Conservation (phyloP, 2,329 filamentous ascomycete species). For the Ophiostoma pallidulum region DNA sequence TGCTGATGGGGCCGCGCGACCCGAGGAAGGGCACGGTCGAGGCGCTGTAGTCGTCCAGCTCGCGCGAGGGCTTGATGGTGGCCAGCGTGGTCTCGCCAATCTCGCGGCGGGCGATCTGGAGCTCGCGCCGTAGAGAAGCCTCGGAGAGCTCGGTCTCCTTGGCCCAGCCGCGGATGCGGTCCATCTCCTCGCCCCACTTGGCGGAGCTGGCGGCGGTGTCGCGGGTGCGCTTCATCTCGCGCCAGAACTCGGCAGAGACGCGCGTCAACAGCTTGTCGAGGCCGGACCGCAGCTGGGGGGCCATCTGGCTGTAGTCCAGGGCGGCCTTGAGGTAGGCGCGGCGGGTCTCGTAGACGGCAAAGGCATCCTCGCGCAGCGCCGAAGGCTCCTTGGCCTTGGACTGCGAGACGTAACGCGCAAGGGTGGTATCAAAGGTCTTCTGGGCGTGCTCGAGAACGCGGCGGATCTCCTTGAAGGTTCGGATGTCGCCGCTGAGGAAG, state of each 20-base stretch:
- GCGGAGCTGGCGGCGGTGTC: slow-evolving; percentile 56
- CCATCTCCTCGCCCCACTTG: slow-evolving; percentile 71
- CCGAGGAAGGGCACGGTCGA: slow-evolving; percentile 85
- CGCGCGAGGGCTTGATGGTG: slow-evolving; percentile 69
- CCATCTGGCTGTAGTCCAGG: slow-evolving; percentile 85
- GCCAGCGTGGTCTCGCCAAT: slow-evolving; percentile 69
- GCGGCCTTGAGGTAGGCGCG: slow-evolving; percentile 85
- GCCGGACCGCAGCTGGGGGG: slow-evolving; percentile 72
- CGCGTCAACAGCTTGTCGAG: slow-evolving; percentile 81
- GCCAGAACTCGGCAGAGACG: slow-evolving; percentile 79
- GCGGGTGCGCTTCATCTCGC: slow-evolving; percentile 65
- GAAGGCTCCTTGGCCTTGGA: slow-evolving; percentile 92
- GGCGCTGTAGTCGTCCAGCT: slow-evolving; percentile 84
- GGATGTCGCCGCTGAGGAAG: slow-evolving; percentile 72
- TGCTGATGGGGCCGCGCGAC: slow-evolving; percentile 51
- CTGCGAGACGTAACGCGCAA: slow-evolving; percentile 74
- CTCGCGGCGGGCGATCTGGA: slow-evolving; percentile 68
- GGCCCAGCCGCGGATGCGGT: slow-evolving; percentile 84
- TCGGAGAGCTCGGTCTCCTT: slow-evolving; percentile 92
- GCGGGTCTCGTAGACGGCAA: slow-evolving; percentile 85
- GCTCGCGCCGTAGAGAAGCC: slow-evolving; percentile 68
- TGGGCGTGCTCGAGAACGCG: slow-evolving; percentile 69
- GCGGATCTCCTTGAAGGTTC: slow-evolving; percentile 76
- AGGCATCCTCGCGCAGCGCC: slow-evolving; percentile 85
- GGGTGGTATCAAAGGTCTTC: slow-evolving; percentile 70